phyloP scores from a whole-genome alignment of 345 rosid genomes.

The Erucastrum elatum region DNA sequence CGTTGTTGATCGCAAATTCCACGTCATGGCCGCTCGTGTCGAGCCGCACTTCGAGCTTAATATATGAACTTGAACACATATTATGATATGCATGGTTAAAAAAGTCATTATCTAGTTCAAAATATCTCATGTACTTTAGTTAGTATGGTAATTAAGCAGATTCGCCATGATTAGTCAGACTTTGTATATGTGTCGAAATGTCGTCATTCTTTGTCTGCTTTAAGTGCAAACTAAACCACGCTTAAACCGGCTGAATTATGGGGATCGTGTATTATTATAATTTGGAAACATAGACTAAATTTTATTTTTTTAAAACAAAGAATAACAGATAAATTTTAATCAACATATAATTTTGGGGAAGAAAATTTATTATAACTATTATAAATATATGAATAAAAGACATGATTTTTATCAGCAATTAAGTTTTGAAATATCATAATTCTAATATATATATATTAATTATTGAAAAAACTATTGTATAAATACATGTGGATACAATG shows the following conservation, averaged over 20 bases:
- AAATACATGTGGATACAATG: conserved; percentile 26
- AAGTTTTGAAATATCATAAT: too few relatives aligned
- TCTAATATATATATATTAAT: too few relatives aligned
- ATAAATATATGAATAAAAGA: too few relatives aligned
- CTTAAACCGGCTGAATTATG: conserved; percentile 25
- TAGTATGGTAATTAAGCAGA: conserved; percentile 32
- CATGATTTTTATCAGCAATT: too few relatives aligned
- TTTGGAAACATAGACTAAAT: not conserved
- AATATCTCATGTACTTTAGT: conserved; percentile 2
- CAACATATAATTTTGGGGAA: too few relatives aligned
- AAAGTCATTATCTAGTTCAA: conserved; percentile 26
- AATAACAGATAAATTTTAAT: too few relatives aligned
- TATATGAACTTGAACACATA: conserved; percentile 9
- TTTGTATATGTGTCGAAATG: conserved; percentile 36
- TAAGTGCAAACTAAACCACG: conserved; percentile 29
- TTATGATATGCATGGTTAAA: conserved; percentile 22
- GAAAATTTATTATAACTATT: too few relatives aligned
- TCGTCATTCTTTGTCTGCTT: conserved; percentile 20
- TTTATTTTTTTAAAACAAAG: not conserved
- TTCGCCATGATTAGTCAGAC: conserved; percentile 35
- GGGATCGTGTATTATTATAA: conserved; percentile 15
- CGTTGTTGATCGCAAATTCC: not conserved
- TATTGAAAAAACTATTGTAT: not conserved
- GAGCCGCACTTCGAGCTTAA: conserved; percentile 28
- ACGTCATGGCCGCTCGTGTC: conserved; percentile 30